Conservation (phyloP, 768 basidiomycete genomes). For the Leucosporidium creatinivorum region DNA sequence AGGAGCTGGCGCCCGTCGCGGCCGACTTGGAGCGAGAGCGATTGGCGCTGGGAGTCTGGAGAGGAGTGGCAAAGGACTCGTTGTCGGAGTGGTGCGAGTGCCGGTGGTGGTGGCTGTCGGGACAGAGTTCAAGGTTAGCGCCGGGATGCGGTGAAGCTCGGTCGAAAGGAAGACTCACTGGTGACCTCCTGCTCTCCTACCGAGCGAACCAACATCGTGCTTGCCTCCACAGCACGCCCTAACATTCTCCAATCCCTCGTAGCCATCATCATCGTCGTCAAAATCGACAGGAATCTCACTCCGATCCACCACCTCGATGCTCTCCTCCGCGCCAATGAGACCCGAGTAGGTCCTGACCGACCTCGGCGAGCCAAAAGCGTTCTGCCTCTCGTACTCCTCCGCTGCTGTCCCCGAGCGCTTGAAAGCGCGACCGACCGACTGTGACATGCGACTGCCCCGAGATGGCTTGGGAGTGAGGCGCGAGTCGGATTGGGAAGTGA, state of each 20-base stretch:
- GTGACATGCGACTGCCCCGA: not conserved
- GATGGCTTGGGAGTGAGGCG: conserved; percentile 26
- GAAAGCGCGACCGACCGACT: conserved; percentile 35
- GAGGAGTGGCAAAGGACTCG: not conserved
- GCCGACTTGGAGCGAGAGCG: conserved; percentile 1
- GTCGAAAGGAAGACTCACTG: not conserved
- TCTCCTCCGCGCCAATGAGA: conserved; percentile 52
- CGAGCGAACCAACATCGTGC: conserved; percentile 22
- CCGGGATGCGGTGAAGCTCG: too few species aligned
- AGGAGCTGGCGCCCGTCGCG: not conserved
- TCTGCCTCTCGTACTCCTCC: conserved; percentile 56
- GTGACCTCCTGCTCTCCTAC: conserved; percentile 2
- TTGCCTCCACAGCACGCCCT: conserved; percentile 65
- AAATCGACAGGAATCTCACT: conserved; percentile 22
- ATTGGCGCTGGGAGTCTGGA: not conserved
- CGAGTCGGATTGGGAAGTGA: conserved; percentile 27
- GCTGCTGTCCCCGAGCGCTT: conserved; percentile 89
- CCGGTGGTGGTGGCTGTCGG: not conserved
- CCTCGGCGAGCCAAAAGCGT: conserved; percentile 35
- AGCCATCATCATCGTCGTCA: conserved; percentile 62
- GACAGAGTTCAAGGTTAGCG: not conserved
- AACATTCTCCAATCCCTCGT: conserved; percentile 90
- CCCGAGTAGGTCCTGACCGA: conserved; percentile 35
- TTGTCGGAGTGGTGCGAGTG: not conserved
- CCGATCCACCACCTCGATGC: conserved; percentile 68